A percentile compares a stretch with the other conserved stretches of the same genome.
Conservation (phyloP, 345 rosid species). For the Hevea brasiliensis region DNA sequence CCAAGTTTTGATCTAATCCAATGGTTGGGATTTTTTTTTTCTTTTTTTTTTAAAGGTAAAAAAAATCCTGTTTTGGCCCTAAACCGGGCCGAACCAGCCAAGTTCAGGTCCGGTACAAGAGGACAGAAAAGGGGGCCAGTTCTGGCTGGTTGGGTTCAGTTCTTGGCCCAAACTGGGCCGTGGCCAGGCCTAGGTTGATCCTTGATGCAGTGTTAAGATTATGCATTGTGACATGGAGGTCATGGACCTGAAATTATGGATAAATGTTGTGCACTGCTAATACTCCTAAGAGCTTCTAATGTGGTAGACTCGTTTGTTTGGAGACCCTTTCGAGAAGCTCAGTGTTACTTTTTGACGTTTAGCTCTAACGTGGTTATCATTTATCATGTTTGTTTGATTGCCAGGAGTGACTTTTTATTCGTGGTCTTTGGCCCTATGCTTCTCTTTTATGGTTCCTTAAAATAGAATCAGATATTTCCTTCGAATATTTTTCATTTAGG, state of each 20-base stretch:
- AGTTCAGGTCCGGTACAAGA: too few species aligned
- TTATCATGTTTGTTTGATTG: background rate
- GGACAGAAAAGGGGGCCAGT: too few species aligned
- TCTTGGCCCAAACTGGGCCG: too few species aligned
- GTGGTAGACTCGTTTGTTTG: background rate
- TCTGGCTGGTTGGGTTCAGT: too few species aligned
- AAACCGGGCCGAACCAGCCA: too few species aligned
- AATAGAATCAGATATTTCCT: too few species aligned
- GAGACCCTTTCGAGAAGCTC: too few species aligned
- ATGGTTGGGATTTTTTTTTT: too few species aligned
- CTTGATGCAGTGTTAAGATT: background rate
- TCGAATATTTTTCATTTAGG: background rate
- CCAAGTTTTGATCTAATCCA: too few species aligned
- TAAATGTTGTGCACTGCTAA: background rate
- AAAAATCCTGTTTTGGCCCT: too few species aligned
- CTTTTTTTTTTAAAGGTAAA: too few species aligned
- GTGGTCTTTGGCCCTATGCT: background rate
- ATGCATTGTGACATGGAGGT: background rate
- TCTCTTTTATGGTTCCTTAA: background rate
- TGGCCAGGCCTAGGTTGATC: too few species aligned
- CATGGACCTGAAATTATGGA: background rate
- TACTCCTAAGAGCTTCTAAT: background rate
- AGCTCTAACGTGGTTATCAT: background rate
- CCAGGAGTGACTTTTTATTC: background rate
- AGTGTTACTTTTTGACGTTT: background rate